Conservation (phyloP, 2,329 filamentous ascomycete species). For the Alternaria sp. region DNA sequence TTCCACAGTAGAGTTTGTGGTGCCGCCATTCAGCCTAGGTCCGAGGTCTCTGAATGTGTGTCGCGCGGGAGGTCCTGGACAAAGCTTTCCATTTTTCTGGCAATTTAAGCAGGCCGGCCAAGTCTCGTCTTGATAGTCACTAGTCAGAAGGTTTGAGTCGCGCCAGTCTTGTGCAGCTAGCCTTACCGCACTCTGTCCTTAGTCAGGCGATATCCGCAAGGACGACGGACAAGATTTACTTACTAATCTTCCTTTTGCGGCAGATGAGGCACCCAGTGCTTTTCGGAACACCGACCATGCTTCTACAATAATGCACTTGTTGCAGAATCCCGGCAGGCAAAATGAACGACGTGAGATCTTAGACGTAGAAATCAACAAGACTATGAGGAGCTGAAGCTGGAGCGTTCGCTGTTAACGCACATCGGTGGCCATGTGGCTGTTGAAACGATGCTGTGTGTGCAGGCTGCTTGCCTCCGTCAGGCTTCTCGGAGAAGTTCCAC, state of each 20-base stretch:
- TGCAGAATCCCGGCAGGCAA: background rate
- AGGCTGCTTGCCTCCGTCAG: slow-evolving; percentile 15
- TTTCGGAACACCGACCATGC: slow-evolving; percentile 49
- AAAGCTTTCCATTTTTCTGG: slow-evolving; percentile 46
- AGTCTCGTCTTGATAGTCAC: slow-evolving; percentile 42
- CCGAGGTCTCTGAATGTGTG: slow-evolving; percentile 47
- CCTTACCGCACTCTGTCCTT: slow-evolving; percentile 32
- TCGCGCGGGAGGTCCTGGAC: slow-evolving; percentile 46
- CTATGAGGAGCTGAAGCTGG: slow-evolving; percentile 5
- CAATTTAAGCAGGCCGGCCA: slow-evolving; percentile 49
- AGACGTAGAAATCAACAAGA: background rate
- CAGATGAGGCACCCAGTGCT: slow-evolving; percentile 47
- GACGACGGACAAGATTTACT: slow-evolving; percentile 21
- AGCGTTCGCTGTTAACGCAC: slow-evolving; percentile 11
- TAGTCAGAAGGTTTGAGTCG: slow-evolving; percentile 18
- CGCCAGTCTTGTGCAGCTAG: slow-evolving; percentile 8
- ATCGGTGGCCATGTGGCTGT: slow-evolving; percentile 12
- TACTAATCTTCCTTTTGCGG: slow-evolving; percentile 47
- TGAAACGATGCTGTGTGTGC: slow-evolving; percentile 20
- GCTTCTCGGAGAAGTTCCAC: slow-evolving; percentile 19
- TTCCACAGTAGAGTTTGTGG: slow-evolving; percentile 3
- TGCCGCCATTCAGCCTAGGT: slow-evolving; percentile 24
- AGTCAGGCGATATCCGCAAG: slow-evolving; percentile 18
- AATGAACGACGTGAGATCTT: slow-evolving; percentile 2
- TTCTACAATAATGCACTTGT: slow-evolving; percentile 4